Percentiles rank a stretch among this genome's conserved stretches.
Conservation (phyloP, 2,329 filamentous ascomycete genomes). For the Colletotrichum godetiae region DNA sequence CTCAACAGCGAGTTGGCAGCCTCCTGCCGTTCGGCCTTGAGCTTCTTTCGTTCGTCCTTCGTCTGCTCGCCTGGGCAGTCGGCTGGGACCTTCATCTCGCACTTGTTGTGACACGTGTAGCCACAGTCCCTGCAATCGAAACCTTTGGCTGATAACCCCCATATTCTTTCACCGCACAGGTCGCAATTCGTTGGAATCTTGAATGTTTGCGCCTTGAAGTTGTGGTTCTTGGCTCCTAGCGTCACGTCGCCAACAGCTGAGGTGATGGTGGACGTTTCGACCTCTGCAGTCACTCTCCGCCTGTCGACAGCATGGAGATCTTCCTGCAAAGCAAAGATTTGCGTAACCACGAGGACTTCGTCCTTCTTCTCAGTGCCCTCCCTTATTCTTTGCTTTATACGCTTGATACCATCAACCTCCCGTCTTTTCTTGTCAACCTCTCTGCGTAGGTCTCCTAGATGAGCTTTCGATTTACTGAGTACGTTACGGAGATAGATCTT, state of each 20-base stretch:
- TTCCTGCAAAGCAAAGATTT: constrained; percentile 88
- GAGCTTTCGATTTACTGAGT: constrained; percentile 87
- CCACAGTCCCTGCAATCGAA: constrained; percentile 97
- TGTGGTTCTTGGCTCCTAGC: constrained; percentile 91
- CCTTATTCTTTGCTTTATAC: constrained; percentile 78
- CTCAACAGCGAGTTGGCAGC: constrained; percentile 72
- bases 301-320: constrained; percentile 86
- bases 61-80: constrained; percentile 93
- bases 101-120: constrained; percentile 98
- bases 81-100: constrained; percentile 97
- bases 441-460: constrained; percentile 81
- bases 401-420: constrained; percentile 84
- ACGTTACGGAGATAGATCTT: constrained; percentile 94
- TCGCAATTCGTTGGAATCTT: constrained; percentile 99
- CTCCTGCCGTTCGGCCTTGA: constrained; percentile 88
- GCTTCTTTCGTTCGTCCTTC: constrained; percentile 95
- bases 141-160: constrained; percentile 95
- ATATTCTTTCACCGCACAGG: constrained; percentile 94
- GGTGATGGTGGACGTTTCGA: constrained; percentile 95
- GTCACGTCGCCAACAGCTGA: constrained; percentile 91
- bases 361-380: constrained; percentile 90
- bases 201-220: constrained; percentile 99
- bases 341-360: constrained; percentile 84
- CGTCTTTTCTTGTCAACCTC: constrained; percentile 88
- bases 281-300: constrained; percentile 86